Evolutionary conservation across 805 yeast species (phyloP).

Genomic region (Metschnikowia arizonensis): DNA sequence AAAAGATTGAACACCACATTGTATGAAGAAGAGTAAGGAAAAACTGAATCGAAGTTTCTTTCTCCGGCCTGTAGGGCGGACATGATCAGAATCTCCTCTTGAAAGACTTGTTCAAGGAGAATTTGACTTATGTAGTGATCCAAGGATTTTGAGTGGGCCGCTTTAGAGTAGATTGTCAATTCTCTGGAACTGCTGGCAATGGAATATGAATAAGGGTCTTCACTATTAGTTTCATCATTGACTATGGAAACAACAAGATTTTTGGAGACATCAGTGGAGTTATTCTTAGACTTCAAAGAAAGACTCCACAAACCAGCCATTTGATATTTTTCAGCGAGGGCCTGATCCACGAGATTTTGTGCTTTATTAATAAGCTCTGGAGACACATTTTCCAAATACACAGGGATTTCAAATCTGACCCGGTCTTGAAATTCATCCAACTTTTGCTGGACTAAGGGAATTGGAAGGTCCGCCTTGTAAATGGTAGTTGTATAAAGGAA

Average conservation of each 20-base stretch:
- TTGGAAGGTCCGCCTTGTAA: slow-evolving; percentile 58
- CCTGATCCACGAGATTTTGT: slow-evolving; percentile 34
- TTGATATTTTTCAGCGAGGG: slow-evolving; percentile 15
- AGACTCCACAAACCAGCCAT: slow-evolving; percentile 26
- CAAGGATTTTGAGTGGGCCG: slow-evolving; percentile 23
- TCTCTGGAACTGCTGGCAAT: slow-evolving; percentile 38
- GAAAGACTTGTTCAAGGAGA: slow-evolving; percentile 38
- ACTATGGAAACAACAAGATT: slow-evolving; percentile 35
- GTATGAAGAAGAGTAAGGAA: slow-evolving; percentile 59
- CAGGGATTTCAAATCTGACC: slow-evolving; percentile 38
- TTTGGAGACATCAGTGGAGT: slow-evolving; percentile 12
- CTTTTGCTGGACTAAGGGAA: slow-evolving; percentile 33
- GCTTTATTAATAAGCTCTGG: slow-evolving; percentile 29
- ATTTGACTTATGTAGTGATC: slow-evolving; percentile 34
- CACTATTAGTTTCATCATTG: slow-evolving; percentile 3
- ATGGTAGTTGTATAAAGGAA: slow-evolving; percentile 60
- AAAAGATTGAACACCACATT: slow-evolving; percentile 75
- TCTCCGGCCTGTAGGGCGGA: slow-evolving; percentile 12
- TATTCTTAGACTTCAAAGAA: slow-evolving; percentile 19
- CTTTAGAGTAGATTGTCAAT: slow-evolving; percentile 27
- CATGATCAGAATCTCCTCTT: slow-evolving; percentile 33
- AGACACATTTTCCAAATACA: slow-evolving; percentile 38
- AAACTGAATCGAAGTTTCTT: slow-evolving; percentile 28
- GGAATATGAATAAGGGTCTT: slow-evolving; percentile 14
- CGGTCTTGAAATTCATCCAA: slow-evolving; percentile 21